These are phyloP conservation scores for Monosporascus sp. DNA, from an alignment of 2,329 filamentous ascomycete species.

Conservation along the genomic window DNA sequence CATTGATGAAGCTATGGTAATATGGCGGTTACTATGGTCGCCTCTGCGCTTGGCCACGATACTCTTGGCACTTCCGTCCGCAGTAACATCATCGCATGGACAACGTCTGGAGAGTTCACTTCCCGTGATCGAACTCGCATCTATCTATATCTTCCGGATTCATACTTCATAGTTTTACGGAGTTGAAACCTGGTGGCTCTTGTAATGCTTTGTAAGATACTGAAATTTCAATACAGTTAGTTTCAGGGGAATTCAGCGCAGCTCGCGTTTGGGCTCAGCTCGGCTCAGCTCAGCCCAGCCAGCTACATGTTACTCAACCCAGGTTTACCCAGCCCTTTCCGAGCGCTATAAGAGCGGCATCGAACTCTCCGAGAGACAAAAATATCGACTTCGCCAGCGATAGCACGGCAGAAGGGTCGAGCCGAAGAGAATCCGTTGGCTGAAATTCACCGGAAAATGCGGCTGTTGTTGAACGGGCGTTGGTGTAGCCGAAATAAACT, in stretches of 20 bases:
- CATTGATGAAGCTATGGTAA: conserved; percentile 1
- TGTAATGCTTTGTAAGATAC: too few relatives aligned
- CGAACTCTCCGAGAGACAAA: too few relatives aligned
- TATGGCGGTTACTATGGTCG: background rate
- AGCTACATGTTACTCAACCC: too few relatives aligned
- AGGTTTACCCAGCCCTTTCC: too few relatives aligned
- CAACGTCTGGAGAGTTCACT: background rate
- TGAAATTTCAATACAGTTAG: too few relatives aligned
- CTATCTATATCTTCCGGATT: background rate
- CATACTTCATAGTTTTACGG: background rate
- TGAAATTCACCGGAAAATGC: background rate
- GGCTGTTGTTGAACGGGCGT: conserved; percentile 14
- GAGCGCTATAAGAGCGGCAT: too few relatives aligned
- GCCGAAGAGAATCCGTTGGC: background rate
- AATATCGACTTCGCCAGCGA: background rate
- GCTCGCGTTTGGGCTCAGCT: too few relatives aligned
- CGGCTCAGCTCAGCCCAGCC: too few relatives aligned
- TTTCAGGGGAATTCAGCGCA: too few relatives aligned
- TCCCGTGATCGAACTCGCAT: background rate
- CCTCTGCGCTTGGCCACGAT: background rate
- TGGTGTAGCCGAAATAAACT: conserved; percentile 31
- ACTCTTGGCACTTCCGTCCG: background rate
- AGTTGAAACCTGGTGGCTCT: background rate
- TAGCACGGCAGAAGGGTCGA: background rate
- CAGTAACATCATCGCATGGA: too few relatives aligned